These are phyloP conservation scores for Barnettozyma pratensis DNA, from an alignment of 805 yeast species.

Conservation along the genomic window DNA sequence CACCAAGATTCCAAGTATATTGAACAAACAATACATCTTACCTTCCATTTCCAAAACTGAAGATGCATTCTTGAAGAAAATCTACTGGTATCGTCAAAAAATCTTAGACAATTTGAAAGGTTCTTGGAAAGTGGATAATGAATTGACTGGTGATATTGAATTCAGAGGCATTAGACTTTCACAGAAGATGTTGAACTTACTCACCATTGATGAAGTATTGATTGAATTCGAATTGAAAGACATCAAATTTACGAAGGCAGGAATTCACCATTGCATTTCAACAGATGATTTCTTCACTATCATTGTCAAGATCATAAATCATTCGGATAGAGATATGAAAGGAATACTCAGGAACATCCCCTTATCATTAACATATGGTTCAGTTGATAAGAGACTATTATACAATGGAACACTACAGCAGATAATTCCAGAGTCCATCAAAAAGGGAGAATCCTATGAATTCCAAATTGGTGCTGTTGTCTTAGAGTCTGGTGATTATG, in stretches of 20 bases:
- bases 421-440: slow-evolving; percentile 37
- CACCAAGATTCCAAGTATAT: slow-evolving; percentile 64
- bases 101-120: slow-evolving; percentile 59
- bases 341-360: slow-evolving; percentile 64
- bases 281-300: slow-evolving; percentile 49
- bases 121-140: slow-evolving; percentile 48
- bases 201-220: slow-evolving; percentile 45
- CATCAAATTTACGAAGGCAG: slow-evolving; percentile 18
- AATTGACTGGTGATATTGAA: slow-evolving; percentile 55
- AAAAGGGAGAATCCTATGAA: slow-evolving; percentile 36
- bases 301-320: slow-evolving; percentile 45
- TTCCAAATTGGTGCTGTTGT: slow-evolving; percentile 55
- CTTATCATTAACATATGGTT: slow-evolving; percentile 28
- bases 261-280: slow-evolving; percentile 29
- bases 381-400: slow-evolving; percentile 54
- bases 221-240: slow-evolving; percentile 30
- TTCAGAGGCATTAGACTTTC: slow-evolving; percentile 61
- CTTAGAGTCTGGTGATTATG: slow-evolving; percentile 74
- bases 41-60: slow-evolving; percentile 50
- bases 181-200: slow-evolving; percentile 50
- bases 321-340: slow-evolving; percentile 32
- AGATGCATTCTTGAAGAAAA: slow-evolving; percentile 47
- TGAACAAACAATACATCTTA: slow-evolving; percentile 61
- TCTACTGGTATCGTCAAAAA: slow-evolving; percentile 78
- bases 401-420: slow-evolving; percentile 70